Percentiles rank a stretch among this genome's conserved stretches.
Evolutionary conservation across 2,329 filamentous ascomycete species (phyloP).

Genomic region (Chrysoporthe deuterocubensis): DNA sequence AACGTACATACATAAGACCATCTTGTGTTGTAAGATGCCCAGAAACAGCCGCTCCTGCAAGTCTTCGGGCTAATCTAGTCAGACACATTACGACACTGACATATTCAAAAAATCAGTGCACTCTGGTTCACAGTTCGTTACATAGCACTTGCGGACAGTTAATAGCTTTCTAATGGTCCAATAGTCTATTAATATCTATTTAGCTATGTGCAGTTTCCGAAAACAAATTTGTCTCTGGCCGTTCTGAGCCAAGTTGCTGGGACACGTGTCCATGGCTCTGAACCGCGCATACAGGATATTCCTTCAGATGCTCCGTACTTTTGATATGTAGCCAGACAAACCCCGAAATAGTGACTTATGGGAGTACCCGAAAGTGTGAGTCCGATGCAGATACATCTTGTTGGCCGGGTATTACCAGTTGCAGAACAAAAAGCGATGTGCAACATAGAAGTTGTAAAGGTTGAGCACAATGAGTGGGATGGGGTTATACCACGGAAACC

Average conservation of each 20-base stretch:
- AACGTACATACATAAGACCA: too few species aligned
- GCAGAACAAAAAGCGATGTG: constrained; percentile 45
- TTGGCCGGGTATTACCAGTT: constrained; percentile 31
- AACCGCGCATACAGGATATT: neutral
- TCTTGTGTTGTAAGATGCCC: too few species aligned
- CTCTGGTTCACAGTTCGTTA: too few species aligned
- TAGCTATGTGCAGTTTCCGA: neutral
- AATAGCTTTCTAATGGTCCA: too few species aligned
- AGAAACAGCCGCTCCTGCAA: too few species aligned
- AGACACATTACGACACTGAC: too few species aligned
- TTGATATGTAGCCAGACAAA: neutral
- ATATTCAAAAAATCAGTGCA: too few species aligned
- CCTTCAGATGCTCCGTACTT: neutral
- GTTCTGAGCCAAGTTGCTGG: neutral
- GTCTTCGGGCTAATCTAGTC: too few species aligned
- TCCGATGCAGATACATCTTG: neutral
- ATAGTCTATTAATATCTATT: neutral
- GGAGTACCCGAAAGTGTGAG: neutral
- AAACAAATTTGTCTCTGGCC: neutral
- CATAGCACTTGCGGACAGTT: too few species aligned
- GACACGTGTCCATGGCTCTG: neutral
- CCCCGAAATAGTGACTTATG: neutral
- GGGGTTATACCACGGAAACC: constrained; percentile 45
- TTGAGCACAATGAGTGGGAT: constrained; percentile 44
- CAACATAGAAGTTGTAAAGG: constrained; percentile 44